Evolutionary conservation across 495 filamentous ascomycete species (phyloP), one percentile per base, ranked within the genome.

Genomic region (Massariosphaeria phaeospora): DNA sequence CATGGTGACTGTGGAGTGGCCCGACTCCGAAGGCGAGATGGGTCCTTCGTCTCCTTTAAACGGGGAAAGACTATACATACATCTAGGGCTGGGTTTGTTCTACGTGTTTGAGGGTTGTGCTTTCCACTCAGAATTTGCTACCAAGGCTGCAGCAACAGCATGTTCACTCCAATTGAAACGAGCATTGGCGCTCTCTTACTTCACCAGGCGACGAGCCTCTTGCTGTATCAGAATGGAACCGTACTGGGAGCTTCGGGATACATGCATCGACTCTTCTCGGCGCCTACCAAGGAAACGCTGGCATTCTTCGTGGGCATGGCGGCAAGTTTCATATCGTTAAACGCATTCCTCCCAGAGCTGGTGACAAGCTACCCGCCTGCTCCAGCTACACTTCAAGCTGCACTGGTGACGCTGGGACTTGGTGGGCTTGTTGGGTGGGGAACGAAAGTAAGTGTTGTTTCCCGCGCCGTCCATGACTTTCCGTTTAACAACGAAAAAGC

Each of bases 111-210:
- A 43, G 7, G 12, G 6, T 25, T 17, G 7, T 8, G n/a, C n/a
- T 45, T 17, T 12, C 25, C 21, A 29, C 24, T 29, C n/a, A 13
- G 3, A 2, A 4, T 26, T 11, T 12, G 2, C 6, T 25, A 45
- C 10, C 42, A 21, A n/a, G 17, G 12, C 25, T 12, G 11, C 42
- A 25, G 23, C 25, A 29, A 17, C 29, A 40, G 1, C 21, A 83
- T 83, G 80, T 82, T 82, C 59, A 82, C 80, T 0, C 79, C 80
- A 0, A 45, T 82, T 10, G 71, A 81, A 48, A 79, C 80, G 6
- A 71, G 75, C 9, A 52, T 81, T 10, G 80, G 80, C 3, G 78
- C 79, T 1, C 51, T 81, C 1, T 62, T 83, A 31, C 70, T 83
- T 39, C 76, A 75, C 59, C 73, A 79, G 48, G 71, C 74, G 29